Percentiles rank a stretch among this genome's conserved stretches.
phyloP scores from a whole-genome alignment of 225 moss, liverwort and hornwort species.

The Takakia lepidozioides region DNA sequence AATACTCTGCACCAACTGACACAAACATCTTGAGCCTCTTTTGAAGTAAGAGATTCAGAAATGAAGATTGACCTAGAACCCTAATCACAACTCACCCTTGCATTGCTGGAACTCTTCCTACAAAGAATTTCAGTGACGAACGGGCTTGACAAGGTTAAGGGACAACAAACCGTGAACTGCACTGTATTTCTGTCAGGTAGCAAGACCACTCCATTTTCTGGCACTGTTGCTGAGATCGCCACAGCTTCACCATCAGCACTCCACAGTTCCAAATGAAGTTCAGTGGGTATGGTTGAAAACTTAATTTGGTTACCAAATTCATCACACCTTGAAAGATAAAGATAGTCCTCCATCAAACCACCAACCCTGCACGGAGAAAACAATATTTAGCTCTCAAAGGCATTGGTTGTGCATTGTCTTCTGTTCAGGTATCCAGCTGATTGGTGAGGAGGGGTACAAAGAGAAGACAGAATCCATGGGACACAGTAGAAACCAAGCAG shows the following conservation, averaged over 20 bases:
- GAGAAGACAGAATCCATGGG: too few species aligned
- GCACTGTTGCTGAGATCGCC: conserved; percentile 3
- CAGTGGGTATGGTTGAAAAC: conserved; percentile 13
- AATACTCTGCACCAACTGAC: conserved; percentile 11
- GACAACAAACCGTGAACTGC: conserved; percentile 17
- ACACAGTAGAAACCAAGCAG: too few species aligned
- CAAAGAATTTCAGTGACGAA: not conserved
- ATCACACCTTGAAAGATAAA: conserved; percentile 26
- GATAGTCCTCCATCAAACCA: conserved; percentile 23
- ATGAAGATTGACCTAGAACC: not conserved
- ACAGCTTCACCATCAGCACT: conserved; percentile 10
- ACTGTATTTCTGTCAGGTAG: conserved; percentile 12
- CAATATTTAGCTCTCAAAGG: too few species aligned
- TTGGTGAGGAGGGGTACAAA: too few species aligned
- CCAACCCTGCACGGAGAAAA: not conserved
- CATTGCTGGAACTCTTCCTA: too few species aligned
- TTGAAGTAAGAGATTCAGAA: not conserved
- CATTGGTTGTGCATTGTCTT: too few species aligned
- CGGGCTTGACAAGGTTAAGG: not conserved
- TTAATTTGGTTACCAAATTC: conserved; percentile 25
- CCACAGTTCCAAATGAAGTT: conserved; percentile 6
- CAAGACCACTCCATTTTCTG: conserved; percentile 2
- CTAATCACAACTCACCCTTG: too few species aligned
- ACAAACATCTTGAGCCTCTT: not conserved
- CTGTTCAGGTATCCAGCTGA: too few species aligned